Percentiles rank a stretch among this genome's conserved stretches.
phyloP scores from a whole-genome alignment of 2,329 filamentous ascomycete genomes.

The Chaetomium olivaceum region DNA sequence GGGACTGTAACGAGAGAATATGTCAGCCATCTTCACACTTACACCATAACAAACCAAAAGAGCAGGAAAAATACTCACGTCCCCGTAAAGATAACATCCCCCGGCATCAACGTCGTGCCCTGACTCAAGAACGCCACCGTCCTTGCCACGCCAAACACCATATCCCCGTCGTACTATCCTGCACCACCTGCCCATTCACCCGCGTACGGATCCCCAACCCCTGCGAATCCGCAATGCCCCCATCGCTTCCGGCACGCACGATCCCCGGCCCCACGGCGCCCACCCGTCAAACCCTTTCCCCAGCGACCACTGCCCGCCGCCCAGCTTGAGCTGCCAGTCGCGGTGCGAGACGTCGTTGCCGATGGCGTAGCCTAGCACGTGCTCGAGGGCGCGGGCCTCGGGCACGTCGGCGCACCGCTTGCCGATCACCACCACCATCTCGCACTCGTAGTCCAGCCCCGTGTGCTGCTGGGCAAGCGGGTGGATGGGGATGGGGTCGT shows the following conservation, averaged over 20 bases:
- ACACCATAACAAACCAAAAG: background rate
- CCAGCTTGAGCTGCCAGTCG: slow-evolving; percentile 70
- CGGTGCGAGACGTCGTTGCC: slow-evolving; percentile 81
- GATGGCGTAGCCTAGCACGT: slow-evolving; percentile 72
- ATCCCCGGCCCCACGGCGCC: slow-evolving; percentile 73
- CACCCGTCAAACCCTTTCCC: slow-evolving; percentile 77
- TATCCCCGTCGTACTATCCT: slow-evolving; percentile 59
- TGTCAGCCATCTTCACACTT: background rate
- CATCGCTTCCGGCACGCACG: slow-evolving; percentile 50
- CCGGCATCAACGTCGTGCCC: slow-evolving; percentile 63
- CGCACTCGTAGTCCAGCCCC: slow-evolving; percentile 79
- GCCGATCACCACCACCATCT: slow-evolving; percentile 73
- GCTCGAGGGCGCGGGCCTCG: slow-evolving; percentile 65
- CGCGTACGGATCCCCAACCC: slow-evolving; percentile 57
- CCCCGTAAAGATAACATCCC: slow-evolving; percentile 67
- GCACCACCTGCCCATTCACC: slow-evolving; percentile 59
- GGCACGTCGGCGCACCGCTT: slow-evolving; percentile 65
- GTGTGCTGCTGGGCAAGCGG: slow-evolving; percentile 62
- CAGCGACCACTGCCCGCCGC: slow-evolving; percentile 69
- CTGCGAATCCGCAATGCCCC: slow-evolving; percentile 59
- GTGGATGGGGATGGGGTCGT: slow-evolving; percentile 66
- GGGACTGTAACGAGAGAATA: slow-evolving; percentile 46
- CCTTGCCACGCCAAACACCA: slow-evolving; percentile 63
- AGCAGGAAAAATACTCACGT: slow-evolving; percentile 46
- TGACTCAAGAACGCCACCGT: slow-evolving; percentile 61